A percentile compares a stretch with the other conserved stretches of the same genome.
phyloP scores from a whole-genome alignment of 1,284 basidiomycete genomes.

The Ceratobasidium sp. region DNA sequence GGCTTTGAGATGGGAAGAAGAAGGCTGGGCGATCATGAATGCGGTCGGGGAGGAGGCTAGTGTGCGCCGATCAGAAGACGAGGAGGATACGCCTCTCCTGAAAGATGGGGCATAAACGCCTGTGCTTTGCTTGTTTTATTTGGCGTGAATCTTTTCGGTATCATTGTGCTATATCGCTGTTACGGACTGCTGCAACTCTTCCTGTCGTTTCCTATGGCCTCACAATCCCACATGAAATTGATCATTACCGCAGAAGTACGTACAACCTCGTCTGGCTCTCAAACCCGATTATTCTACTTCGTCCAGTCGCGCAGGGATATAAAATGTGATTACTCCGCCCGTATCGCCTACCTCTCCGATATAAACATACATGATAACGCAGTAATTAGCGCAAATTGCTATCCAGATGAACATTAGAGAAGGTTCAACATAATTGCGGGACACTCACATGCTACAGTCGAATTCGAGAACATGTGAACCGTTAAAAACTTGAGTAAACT shows the following conservation, averaged over 20 bases:
- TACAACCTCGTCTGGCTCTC: not conserved
- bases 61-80: slow-evolving; percentile 6
- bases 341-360: slow-evolving; percentile 82
- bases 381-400: slow-evolving; percentile 86
- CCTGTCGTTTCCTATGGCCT: slow-evolving; percentile 17
- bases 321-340: slow-evolving; percentile 87
- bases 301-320: slow-evolving; percentile 66
- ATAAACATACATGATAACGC: slow-evolving; percentile 88
- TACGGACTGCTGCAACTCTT: slow-evolving; percentile 11
- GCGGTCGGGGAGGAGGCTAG: not conserved
- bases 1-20: slow-evolving; percentile 28
- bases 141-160: not conserved
- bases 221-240: not conserved
- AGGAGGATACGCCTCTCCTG: not conserved
- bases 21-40: slow-evolving; percentile 35
- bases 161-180: not conserved
- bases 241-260: not conserved
- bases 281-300: slow-evolving; percentile 17
- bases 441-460: slow-evolving; percentile 81
- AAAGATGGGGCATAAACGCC: slow-evolving; percentile 13
- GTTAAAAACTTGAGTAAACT: slow-evolving; percentile 85
- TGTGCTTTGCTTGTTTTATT: not conserved
- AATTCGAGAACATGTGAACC: slow-evolving; percentile 82
- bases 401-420: not conserved
- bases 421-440: slow-evolving; percentile 23